phyloP scores from a whole-genome alignment of 495 filamentous ascomycete genomes.

The Terfezia boudieri region DNA sequence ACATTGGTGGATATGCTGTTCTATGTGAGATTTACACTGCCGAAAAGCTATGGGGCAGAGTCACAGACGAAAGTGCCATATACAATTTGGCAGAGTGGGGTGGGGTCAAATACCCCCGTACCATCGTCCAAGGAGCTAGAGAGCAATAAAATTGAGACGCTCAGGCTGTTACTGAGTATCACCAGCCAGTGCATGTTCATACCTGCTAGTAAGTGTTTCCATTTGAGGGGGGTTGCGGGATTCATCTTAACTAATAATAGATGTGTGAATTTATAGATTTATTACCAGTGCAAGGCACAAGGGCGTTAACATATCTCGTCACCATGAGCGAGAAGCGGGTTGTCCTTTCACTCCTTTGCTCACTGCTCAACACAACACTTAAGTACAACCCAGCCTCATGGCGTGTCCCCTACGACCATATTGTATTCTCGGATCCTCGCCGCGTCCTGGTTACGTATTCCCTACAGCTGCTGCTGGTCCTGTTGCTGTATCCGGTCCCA shows the following conservation, averaged over 20 bases:
- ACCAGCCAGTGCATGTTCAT: constrained; percentile 84
- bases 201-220: constrained; percentile 38
- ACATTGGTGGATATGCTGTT: constrained; percentile 77
- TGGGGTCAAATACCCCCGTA: constrained; percentile 79
- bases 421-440: constrained; percentile 83
- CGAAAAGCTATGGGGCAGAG: constrained; percentile 30
- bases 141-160: constrained; percentile 72
- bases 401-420: constrained; percentile 85
- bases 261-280: constrained; percentile 24
- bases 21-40: constrained; percentile 72
- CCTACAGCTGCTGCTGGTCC: constrained; percentile 69
- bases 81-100: constrained; percentile 94
- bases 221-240: not conserved
- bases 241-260: constrained; percentile 1
- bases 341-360: constrained; percentile 74
- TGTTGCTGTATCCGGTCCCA: constrained; percentile 77
- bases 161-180: constrained; percentile 68
- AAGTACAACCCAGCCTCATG: constrained; percentile 93
- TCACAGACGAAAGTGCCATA: constrained; percentile 67
- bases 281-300: constrained; percentile 66
- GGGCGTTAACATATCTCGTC: constrained; percentile 70
- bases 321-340: constrained; percentile 78
- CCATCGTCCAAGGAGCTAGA: constrained; percentile 76
- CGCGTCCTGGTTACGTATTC: constrained; percentile 81
- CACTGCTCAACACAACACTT: constrained; percentile 84